phyloP scores from a whole-genome alignment of 371 early-diverging fungal species.

The Mortierella sp. region DNA sequence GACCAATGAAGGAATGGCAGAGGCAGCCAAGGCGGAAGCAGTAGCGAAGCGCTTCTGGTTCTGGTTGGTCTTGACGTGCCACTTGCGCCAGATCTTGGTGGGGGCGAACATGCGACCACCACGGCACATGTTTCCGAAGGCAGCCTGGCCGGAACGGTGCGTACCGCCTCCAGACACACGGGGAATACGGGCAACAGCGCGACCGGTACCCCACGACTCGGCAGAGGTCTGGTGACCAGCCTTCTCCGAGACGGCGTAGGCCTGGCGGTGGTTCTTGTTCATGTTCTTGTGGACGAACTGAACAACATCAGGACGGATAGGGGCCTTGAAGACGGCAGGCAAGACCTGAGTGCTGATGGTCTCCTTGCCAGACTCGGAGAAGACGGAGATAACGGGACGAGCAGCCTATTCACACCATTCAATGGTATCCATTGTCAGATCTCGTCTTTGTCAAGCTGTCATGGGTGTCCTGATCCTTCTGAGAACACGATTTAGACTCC shows the following conservation, averaged over 20 bases:
- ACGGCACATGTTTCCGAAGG: conserved; percentile 99
- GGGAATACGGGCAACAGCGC: conserved; percentile 99
- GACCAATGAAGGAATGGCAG: conserved; percentile 96
- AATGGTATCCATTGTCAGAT: conserved; percentile 1
- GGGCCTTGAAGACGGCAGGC: conserved; percentile 98
- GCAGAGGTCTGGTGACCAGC: conserved; percentile 99
- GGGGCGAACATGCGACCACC: conserved; percentile 99
- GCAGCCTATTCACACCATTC: conserved; percentile 59
- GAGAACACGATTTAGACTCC: too few species aligned
- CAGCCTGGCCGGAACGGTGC: conserved; percentile 99
- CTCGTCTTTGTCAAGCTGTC: not conserved
- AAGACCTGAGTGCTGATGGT: conserved; percentile 82
- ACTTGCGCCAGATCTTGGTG: conserved; percentile 99
- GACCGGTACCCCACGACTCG: conserved; percentile 99
- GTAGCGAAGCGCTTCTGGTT: conserved; percentile 99
- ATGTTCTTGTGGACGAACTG: conserved; percentile 97
- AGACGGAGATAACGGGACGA: conserved; percentile 94
- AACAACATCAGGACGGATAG: conserved; percentile 98
- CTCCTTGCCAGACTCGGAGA: conserved; percentile 81
- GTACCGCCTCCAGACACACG: conserved; percentile 99
- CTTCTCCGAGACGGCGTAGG: conserved; percentile 97
- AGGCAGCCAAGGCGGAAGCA: conserved; percentile 98
- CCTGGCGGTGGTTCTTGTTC: conserved; percentile 99
- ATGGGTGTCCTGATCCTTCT: not conserved
- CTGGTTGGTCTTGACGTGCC: conserved; percentile 99